Base-by-base conservation (phyloP, 1,284 basidiomycete genomes). In the Pseudozyma pruni region DNA sequence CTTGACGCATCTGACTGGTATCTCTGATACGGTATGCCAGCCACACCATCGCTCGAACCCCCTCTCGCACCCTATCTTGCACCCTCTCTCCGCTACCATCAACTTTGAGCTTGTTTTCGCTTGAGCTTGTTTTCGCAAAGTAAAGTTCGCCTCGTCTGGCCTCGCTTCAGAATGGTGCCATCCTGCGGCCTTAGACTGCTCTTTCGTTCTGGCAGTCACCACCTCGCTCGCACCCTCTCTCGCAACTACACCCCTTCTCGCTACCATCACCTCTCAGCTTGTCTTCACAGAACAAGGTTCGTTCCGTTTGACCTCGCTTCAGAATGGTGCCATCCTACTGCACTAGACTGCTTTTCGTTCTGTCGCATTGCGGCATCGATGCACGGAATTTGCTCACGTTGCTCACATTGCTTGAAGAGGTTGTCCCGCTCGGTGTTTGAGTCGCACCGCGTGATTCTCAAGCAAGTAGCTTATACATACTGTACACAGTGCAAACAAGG, bases 91-190 rank as follows among this genome's bases (percentile, higher is more conserved):
- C 32, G 39, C 48, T 42, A 23, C 27, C 35, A 31, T 2, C 42
- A 23, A 19, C 42, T 16, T 10, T 23, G 13, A 23, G 35, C 25
- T 29, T 1, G n/a, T n/a, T n/a, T n/a, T n/a, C n/a, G n/a, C n/a
- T n/a, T n/a, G n/a, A n/a, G n/a, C n/a, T n/a, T n/a, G n/a, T 32
- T 14, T 3, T 11, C 7, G 33, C 16, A 23, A 17, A 9, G 13
- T 17, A 34, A 20, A n/a, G 19, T 25, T 29, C 19, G 35, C 23
- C 17, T 23, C 46, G 39, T 31, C 47, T 14, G 39, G 6, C 14
- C 32, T 42, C 49, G 40, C 32, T 51, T 42, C 5, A 42, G 33
- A 25, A 50, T 50, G 38, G 48, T 31, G 48, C 22, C 40, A 51
- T 51, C 17, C 33, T 42, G 8, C n/a, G 14, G 22, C 23, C 16